A percentile compares a stretch with the other conserved stretches of the same genome.
phyloP scores from a whole-genome alignment of 805 yeast genomes.

The Middelhovenomyces tepae region DNA sequence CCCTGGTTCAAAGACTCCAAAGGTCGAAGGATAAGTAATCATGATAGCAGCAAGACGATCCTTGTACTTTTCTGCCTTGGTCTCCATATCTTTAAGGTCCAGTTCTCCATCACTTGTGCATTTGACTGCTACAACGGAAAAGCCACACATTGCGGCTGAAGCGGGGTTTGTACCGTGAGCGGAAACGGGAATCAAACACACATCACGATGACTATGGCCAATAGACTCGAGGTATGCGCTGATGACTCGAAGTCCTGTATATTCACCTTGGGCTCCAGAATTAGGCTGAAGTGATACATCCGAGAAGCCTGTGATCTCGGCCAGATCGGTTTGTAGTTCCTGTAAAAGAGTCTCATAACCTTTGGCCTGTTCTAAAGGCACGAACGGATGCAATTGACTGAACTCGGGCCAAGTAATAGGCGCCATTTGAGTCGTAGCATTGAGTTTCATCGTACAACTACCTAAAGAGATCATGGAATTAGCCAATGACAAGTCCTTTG shows the following conservation, averaged over 20 bases:
- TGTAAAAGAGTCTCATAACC: constrained; percentile 72
- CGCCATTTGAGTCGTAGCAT: constrained; percentile 90
- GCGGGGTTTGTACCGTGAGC: constrained; percentile 99
- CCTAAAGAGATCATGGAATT: constrained; percentile 97
- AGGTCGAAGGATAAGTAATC: constrained; percentile 97
- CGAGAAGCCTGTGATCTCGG: constrained; percentile 87
- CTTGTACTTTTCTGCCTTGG: constrained; percentile 61
- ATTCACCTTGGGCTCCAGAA: constrained; percentile 98
- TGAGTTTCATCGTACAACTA: constrained; percentile 96
- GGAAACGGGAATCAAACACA: constrained; percentile 91
- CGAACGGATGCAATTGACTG: constrained; percentile 83
- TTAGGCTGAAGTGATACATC: constrained; percentile 92
- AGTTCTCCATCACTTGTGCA: constrained; percentile 81
- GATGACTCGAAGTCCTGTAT: constrained; percentile 84
- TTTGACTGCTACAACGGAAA: constrained; percentile 87
- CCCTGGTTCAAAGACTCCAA: constrained; percentile 92
- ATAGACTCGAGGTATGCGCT: constrained; percentile 60
- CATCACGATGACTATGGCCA: constrained; percentile 67
- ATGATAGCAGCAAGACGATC: constrained; percentile 77
- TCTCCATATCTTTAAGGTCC: constrained; percentile 65
- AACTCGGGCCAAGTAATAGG: constrained; percentile 95
- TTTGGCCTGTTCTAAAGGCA: constrained; percentile 76
- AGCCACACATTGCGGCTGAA: constrained; percentile 94
- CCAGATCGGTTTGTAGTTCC: constrained; percentile 76
- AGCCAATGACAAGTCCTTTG: constrained; percentile 85